A percentile compares a stretch with the other conserved stretches of the same genome.
Evolutionary conservation across 108 stramenopile genomes (phyloP).

Genomic region (Nitzschia sp.): DNA sequence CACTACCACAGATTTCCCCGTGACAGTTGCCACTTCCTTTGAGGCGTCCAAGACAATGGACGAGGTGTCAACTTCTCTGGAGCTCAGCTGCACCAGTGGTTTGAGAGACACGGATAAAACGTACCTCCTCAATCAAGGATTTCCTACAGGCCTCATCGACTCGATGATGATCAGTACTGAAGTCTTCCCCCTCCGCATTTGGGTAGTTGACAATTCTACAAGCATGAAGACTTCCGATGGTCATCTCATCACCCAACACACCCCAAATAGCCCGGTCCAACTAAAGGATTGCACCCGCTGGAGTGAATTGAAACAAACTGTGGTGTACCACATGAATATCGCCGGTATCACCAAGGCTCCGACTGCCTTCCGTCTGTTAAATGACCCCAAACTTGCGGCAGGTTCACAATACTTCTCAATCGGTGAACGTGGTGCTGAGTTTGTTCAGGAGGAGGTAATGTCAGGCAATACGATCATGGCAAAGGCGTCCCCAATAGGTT

Average conservation of each 20-base stretch:
- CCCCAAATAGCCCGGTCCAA: constrained; percentile 25
- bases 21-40: constrained; percentile 2
- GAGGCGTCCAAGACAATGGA: too few relatives aligned
- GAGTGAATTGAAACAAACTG: constrained; percentile 60
- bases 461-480: constrained; percentile 52
- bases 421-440: constrained; percentile 28
- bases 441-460: constrained; percentile 48
- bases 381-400: constrained; percentile 43
- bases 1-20: not conserved
- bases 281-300: constrained; percentile 61
- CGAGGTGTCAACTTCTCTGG: too few relatives aligned
- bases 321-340: constrained; percentile 58
- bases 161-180: constrained; percentile 31
- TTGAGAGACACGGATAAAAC: too few relatives aligned
- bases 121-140: constrained; percentile 17
- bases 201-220: constrained; percentile 74
- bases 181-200: constrained; percentile 55
- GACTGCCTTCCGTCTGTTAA: constrained; percentile 66
- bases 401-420: constrained; percentile 56
- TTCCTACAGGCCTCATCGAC: constrained; percentile 20
- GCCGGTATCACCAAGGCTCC: constrained; percentile 51
- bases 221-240: constrained; percentile 65
- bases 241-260: constrained; percentile 54
- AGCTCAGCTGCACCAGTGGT: too few relatives aligned
- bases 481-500: constrained; percentile 59